Conservation (phyloP, 805 yeast genomes). For the Candida tammaniensis region DNA sequence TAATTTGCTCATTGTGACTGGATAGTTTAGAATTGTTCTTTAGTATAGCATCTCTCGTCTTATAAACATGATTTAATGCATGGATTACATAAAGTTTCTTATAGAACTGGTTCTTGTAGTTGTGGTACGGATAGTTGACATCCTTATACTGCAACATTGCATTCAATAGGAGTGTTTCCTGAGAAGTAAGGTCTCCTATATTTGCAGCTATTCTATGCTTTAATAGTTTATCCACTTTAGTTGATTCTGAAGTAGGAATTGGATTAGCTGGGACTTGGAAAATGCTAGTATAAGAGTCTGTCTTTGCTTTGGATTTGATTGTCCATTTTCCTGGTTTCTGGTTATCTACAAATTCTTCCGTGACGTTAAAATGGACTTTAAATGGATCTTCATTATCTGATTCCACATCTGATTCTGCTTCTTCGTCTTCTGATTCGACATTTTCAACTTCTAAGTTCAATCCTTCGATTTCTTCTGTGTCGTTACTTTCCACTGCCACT, state of each 20-base stretch:
- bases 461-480: constrained; percentile 32
- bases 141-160: constrained; percentile 76
- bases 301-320: constrained; percentile 15
- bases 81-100: constrained; percentile 68
- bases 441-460: constrained; percentile 25
- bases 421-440: constrained; percentile 19
- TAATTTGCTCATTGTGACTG: constrained; percentile 37
- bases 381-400: constrained; percentile 65
- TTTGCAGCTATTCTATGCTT: constrained; percentile 28
- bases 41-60: constrained; percentile 82
- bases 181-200: constrained; percentile 14
- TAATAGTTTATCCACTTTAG: constrained; percentile 18
- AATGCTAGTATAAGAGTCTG: constrained; percentile 26
- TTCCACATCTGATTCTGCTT: constrained; percentile 24
- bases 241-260: constrained; percentile 9
- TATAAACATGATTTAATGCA: constrained; percentile 75
- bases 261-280: constrained; percentile 31
- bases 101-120: constrained; percentile 50
- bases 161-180: constrained; percentile 55
- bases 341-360: constrained; percentile 33
- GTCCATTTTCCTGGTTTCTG: constrained; percentile 29
- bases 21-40: constrained; percentile 66
- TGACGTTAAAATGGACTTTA: constrained; percentile 67
- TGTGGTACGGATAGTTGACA: constrained; percentile 55
- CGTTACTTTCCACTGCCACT: constrained; percentile 19